Percentiles rank a stretch among this genome's conserved stretches.
phyloP scores from a whole-genome alignment of 192 early-diverging fungal species.

The Linnemannia zychae region DNA sequence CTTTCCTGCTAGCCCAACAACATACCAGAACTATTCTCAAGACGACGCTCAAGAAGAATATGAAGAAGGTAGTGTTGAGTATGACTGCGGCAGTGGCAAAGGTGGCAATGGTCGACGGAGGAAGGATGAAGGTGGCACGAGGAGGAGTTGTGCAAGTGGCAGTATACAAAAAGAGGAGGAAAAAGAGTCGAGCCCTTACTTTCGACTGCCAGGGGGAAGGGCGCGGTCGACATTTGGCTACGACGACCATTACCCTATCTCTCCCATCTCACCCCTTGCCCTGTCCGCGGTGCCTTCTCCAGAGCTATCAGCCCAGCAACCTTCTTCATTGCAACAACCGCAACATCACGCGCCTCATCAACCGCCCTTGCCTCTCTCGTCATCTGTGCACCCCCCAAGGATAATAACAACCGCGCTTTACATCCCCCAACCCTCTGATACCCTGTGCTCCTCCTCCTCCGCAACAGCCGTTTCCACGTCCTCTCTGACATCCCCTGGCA shows the following conservation, averaged over 20 bases:
- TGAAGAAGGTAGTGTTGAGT: background rate
- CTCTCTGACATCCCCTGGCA: background rate
- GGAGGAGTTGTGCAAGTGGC: background rate
- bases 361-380: slow-evolving; percentile 16
- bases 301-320: background rate
- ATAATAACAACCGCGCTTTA: background rate
- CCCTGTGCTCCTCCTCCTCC: slow-evolving; percentile 9
- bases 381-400: slow-evolving; percentile 16
- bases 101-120: background rate
- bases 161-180: background rate
- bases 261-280: background rate
- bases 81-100: background rate
- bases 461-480: background rate
- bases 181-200: background rate
- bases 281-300: slow-evolving; percentile 11
- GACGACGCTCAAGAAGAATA: background rate
- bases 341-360: background rate
- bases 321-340: background rate
- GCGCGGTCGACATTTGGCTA: slow-evolving; percentile 45
- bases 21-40: background rate
- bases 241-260: slow-evolving; percentile 6
- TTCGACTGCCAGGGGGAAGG: background rate
- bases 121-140: background rate
- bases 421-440: background rate
- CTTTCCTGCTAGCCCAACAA: background rate